Conservation (phyloP, 2,329 filamentous ascomycete genomes). For the Microdochium trichocladiopsis region DNA sequence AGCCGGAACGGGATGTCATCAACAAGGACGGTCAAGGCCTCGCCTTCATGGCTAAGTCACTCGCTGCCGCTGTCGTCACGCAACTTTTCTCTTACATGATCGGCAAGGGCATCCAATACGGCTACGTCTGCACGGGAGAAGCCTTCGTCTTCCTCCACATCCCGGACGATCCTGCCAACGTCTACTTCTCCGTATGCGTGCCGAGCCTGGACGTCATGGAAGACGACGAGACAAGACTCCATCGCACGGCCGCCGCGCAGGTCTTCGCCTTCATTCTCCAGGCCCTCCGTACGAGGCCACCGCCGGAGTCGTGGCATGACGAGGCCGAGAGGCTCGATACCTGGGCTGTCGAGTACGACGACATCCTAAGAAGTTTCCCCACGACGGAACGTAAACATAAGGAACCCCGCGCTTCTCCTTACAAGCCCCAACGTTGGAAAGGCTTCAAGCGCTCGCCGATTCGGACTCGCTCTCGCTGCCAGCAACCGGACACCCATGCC, state of each 20-base stretch:
- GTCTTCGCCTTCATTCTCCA: too few species aligned
- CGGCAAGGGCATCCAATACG: conserved; percentile 23
- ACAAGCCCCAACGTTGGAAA: too few species aligned
- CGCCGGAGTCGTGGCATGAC: conserved; percentile 21
- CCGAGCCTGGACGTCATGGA: too few species aligned
- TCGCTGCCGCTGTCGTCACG: conserved; percentile 26
- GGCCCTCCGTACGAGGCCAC: conserved; percentile 17
- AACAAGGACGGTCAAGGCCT: conserved; percentile 21
- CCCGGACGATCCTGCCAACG: conserved; percentile 19
- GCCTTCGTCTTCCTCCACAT: conserved; percentile 26
- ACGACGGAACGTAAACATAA: too few species aligned
- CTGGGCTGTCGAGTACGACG: too few species aligned
- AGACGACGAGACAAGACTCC: too few species aligned
- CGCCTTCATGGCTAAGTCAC: conserved; percentile 17
- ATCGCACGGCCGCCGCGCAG: too few species aligned
- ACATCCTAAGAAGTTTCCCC: too few species aligned
- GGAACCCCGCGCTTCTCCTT: too few species aligned
- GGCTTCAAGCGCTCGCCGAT: conserved; percentile 22
- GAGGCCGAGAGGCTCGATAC: conserved; percentile 16
- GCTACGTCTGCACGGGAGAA: conserved; percentile 26
- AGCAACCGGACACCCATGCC: conserved; percentile 1
- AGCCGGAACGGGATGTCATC: conserved; percentile 22
- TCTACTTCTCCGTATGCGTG: conserved; percentile 24
- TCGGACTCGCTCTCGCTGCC: conserved; percentile 12
- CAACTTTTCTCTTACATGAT: conserved; percentile 33